Conservation (phyloP, 2,329 filamentous ascomycete genomes). For the Alternaria ventricosa region DNA sequence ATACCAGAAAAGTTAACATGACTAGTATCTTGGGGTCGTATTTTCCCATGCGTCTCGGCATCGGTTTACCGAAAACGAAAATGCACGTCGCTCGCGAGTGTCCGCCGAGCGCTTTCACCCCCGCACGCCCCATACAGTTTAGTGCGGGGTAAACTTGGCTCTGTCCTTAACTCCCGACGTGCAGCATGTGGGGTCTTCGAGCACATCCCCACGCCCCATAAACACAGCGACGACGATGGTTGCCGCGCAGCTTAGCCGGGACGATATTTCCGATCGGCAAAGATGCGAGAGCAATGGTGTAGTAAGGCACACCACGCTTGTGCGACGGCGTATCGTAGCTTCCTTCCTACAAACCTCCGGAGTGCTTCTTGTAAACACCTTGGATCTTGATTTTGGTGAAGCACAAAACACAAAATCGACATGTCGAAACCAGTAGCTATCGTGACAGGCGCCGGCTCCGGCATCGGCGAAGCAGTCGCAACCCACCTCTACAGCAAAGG, state of each 20-base stretch:
- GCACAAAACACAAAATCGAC: background rate
- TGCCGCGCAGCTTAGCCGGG: background rate
- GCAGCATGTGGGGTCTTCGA: conserved; percentile 17
- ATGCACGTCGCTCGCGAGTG: background rate
- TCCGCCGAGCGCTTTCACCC: conserved; percentile 9
- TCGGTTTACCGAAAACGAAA: background rate
- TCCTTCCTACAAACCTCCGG: background rate
- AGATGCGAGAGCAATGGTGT: background rate
- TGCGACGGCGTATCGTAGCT: background rate
- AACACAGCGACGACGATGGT: background rate
- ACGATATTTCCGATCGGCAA: background rate
- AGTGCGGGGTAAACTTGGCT: conserved; percentile 14
- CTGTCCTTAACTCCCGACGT: background rate
- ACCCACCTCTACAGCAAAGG: conserved; percentile 49
- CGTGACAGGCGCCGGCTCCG: conserved; percentile 55
- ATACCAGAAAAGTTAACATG: too few relatives aligned
- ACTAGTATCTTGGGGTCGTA: too few relatives aligned
- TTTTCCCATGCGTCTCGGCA: background rate
- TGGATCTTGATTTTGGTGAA: background rate
- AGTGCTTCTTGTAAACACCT: background rate
- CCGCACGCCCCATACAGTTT: conserved; percentile 8
- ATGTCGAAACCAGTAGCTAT: conserved; percentile 53
- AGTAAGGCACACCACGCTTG: background rate
- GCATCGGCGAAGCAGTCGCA: conserved; percentile 54
- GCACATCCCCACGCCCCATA: conserved; percentile 4